Base-by-base conservation (phyloP, 2,329 filamentous ascomycete species). In the Metarhizium humberi region DNA sequence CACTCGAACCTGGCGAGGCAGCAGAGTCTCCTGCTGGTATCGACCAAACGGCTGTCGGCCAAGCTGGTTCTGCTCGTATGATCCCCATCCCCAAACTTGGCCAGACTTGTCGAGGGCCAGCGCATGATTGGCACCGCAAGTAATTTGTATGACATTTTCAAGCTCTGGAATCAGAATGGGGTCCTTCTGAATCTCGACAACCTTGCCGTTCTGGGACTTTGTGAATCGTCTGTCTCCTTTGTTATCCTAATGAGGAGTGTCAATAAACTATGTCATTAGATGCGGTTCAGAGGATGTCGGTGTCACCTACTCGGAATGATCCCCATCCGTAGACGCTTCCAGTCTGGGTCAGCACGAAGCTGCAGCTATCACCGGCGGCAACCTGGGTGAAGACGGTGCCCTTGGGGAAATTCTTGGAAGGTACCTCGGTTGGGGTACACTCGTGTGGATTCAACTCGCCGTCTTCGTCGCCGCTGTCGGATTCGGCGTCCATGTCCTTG, bases 321-420 rank as follows among this genome's bases (percentile, higher is more conserved):
- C 89, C 89, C 88, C 89, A 94, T 57, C 88, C 88, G 64, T 90
- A 94, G 34, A 94, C 85, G 52, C 80, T 77, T 18, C 89, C 89
- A 57, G 87, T 83, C 49, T 84, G 80, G 11, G 89, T 92, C 38
- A 94, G 76, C 10, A 80, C 87, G 68, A 92, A 91, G 2, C 83
- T 87, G 49, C 85, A 82, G 66, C 84, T 90, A 72, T 92, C 88
- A 52, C 83, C 83, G 38, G 87, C 88, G 46, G 81, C 81, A 56
- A 92, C 76, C 65, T 89, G 82, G 20, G 71, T 71, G 53, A 76
- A 88, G 52, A 78, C 75, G 49, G 85, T 86, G 50, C 78, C 80
- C 47, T 80, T 75, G 4, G 80, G 78, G 61, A 90, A 84, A 48
- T 76, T 67, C 36, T 81, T 76, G 1, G 82, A 72, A 6, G 80